Evolutionary conservation across 2,329 filamentous ascomycete species (phyloP), one percentile per base, ranked within the genome.

Genomic region (Penicillium janthinellum): DNA sequence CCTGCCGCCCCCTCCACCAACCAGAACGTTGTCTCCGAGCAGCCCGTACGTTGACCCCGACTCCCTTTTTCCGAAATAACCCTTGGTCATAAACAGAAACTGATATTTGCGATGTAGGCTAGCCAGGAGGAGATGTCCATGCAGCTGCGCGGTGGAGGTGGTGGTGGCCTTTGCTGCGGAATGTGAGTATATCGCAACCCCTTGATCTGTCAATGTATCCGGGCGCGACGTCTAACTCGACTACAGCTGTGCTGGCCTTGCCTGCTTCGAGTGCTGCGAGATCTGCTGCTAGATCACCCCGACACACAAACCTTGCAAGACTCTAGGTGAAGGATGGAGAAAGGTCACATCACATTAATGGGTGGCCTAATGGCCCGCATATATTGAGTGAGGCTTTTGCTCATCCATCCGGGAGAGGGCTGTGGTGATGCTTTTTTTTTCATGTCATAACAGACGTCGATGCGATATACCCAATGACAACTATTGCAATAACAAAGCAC

Each of bases 191-290:
- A 17, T 14, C 31, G 17, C 11, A 3, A 5, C 15, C 5, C 10
- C 20, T 11, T 8, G 56, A 38, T 22, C 17, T 4, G 6, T 3
- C 17, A 31, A 54, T 15, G 2, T 31, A 31, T 14, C 31, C 15
- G 34, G 44, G 15, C 6, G 12, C 8, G 31, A 31, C 31, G 6
- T 10, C 54, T 61, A 53, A 64, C 28, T 20, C 35, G 20, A n/a
- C 11, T 3, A 15, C 17, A 75, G 72, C 51, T 74, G 72, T 55
- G 72, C 72, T 50, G 72, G 72, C 67, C 56, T 74, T 48, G 64
- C 66, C 53, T 73, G 72, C 53, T 74, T 73, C 64, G 71, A 74
- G 64, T 72, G 70, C 64, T 71, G 67, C 51, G 71, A 74, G 62
- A 68, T 67, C 48, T 75, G 72, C 69, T 75, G 72, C 57, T 75